Base-by-base conservation (phyloP, 2,329 filamentous ascomycete species). In the Cercospora janseana region DNA sequence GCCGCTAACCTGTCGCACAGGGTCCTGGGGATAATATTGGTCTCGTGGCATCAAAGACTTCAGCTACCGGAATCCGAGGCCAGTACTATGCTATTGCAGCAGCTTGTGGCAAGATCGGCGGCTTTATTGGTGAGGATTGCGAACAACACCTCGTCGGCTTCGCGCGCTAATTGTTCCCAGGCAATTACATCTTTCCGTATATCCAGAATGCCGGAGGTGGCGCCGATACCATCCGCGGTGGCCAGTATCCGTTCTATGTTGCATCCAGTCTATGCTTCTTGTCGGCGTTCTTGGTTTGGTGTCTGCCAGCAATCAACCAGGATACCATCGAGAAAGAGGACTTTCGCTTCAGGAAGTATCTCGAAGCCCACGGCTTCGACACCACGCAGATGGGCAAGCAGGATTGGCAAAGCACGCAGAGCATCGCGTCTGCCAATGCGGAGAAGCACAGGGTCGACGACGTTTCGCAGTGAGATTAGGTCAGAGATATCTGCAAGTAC, bases 1-100 rank as follows among this genome's bases (percentile, higher is more conserved):
- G n/a, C n/a, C n/a, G 6, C 28, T 31, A 7, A 31, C n/a, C 12
- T 5, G n/a, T 13, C 12, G 16, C 12, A 15, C 28, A 13, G 31
- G 90, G 91, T 0, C 89, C 91, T 0, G 91, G 91, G 9, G 87
- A 95, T 73, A 95, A 95, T 68, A 95, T 95, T 60, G 90, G 90
- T 2, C 78, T 95, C 0, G 70, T 94, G 23, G 90, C 91, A 0
- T 86, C 87, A 38, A 95, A 95, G 75, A 91, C 88, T 2, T 90
- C 84, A 62, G 88, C 91, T 0, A 95, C 91, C 4, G 86, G 87
- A 13, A 85, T 96, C 13, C 55, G 90, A 29, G 91, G 90, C 2
- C 81, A 87, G 64, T 84, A 83, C 68, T 84, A 84, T 62, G 80
- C 85, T 4, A 78, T 88, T 35, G 86, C 86, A 0, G 86, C 87